phyloP scores from a whole-genome alignment of 2,329 filamentous ascomycete species.

The Trichoderma endophyticum region DNA sequence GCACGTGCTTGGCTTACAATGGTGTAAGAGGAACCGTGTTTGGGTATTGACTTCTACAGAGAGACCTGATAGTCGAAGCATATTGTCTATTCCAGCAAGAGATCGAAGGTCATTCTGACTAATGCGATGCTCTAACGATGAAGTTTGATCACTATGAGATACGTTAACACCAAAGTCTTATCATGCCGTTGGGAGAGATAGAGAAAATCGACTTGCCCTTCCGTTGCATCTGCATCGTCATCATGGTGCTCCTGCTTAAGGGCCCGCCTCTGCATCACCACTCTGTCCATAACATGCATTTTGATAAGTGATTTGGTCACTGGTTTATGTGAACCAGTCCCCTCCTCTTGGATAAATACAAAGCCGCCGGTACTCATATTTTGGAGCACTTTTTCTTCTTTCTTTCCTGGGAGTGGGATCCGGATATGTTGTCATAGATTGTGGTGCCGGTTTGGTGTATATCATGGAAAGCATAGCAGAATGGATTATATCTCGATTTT shows the following conservation, averaged over 20 bases:
- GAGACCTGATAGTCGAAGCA: not conserved
- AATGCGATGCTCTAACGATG: not conserved
- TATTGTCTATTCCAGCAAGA: not conserved
- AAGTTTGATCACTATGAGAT: not conserved
- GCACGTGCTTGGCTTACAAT: not conserved
- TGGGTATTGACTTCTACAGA: not conserved
- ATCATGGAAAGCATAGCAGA: not conserved
- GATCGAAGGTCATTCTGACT: not conserved
- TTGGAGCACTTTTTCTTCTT: not conserved
- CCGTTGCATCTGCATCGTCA: not conserved
- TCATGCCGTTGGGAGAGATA: not conserved
- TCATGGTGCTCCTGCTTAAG: not conserved
- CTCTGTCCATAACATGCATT: slow-evolving; percentile 7
- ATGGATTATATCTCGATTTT: not conserved
- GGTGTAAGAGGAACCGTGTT: not conserved
- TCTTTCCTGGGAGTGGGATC: not conserved
- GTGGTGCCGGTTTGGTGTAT: not conserved
- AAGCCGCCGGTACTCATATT: not conserved
- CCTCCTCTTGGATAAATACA: slow-evolving; percentile 1
- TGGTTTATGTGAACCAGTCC: not conserved
- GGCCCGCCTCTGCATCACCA: not conserved
- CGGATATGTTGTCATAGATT: not conserved
- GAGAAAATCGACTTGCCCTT: not conserved
- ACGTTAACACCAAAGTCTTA: not conserved
- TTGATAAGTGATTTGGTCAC: not conserved